These are phyloP conservation scores for Stemphylium lycopersici DNA, from an alignment of 2,329 filamentous ascomycete species.

Conservation along the genomic window DNA sequence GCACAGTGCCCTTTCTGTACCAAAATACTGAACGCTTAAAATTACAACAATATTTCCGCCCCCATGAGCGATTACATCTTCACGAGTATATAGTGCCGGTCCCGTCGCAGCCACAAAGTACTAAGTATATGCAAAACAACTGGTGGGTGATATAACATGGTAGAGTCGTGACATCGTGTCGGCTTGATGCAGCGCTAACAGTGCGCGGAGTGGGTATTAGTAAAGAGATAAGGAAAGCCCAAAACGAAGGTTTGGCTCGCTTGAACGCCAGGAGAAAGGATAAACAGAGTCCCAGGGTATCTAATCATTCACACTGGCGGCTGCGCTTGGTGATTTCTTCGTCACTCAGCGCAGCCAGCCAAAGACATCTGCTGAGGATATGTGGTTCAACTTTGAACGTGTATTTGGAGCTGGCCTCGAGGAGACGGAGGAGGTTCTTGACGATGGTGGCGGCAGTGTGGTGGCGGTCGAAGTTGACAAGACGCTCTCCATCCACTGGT, in stretches of 20 bases:
- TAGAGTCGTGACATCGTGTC: constrained; percentile 38
- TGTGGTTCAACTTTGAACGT: constrained; percentile 76
- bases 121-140: constrained; percentile 24
- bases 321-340: constrained; percentile 66
- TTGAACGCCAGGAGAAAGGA: constrained; percentile 15
- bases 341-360: constrained; percentile 78
- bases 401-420: constrained; percentile 79
- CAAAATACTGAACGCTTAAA: neutral
- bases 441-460: constrained; percentile 77
- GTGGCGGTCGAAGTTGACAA: constrained; percentile 85
- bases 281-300: constrained; percentile 10
- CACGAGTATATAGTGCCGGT: constrained; percentile 2
- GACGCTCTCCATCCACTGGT: constrained; percentile 62
- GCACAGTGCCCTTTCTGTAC: neutral
- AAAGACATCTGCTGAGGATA: constrained; percentile 80
- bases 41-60: constrained; percentile 8
- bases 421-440: constrained; percentile 77
- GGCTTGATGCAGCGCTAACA: constrained; percentile 20
- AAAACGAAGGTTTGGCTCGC: constrained; percentile 12
- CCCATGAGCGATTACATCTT: constrained; percentile 42
- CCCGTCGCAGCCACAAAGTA: constrained; percentile 18
- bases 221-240: constrained; percentile 20
- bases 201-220: constrained; percentile 29
- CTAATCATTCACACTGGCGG: constrained; percentile 37
- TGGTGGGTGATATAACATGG: constrained; percentile 11